Base-by-base conservation (phyloP, 2,329 filamentous ascomycete species). In the Diaporthe destruens region DNA sequence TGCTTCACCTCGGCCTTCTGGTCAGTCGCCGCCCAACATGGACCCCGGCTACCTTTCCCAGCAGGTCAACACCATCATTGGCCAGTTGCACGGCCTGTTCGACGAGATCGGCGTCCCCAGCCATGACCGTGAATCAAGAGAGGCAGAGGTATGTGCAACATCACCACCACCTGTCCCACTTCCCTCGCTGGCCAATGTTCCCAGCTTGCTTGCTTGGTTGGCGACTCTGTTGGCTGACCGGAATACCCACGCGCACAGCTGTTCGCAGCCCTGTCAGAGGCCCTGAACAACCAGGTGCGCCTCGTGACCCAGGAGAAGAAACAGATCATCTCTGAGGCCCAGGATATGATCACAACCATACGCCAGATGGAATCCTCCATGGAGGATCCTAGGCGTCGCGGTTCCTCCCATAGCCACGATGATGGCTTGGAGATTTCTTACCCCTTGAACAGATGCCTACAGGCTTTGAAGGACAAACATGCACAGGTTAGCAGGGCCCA, bases 91-190 rank as follows among this genome's bases (percentile, higher is more conserved):
- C 84, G 93, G 93, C 76, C 89, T 98, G 72, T 99, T 98, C 80
- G 96, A 99, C 82, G 96, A 99, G 81, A 99, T 99, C 79, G 96
- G 96, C 73, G 93, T 99, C n/a, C 90, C 96, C 36, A 91, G 86
- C 79, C 95, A 98, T 90, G 96, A 98, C 82, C 93, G 96, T 79
- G 95, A 98, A 80, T 88, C 90, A 65, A 89, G 96, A 79, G 96
- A 98, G 81, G 90, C 94, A 80, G 94, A 98, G 91, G 95, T 97
- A 85, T 80, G 88, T 79, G 55, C 63, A 12, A 18, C 29, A 72
- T 34, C 68, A 29, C 25, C 68, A 29, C 25, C 44, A 44, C 14
- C 32, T 3, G 36, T 25, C 25, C 39, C 51, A 36, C 32, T 3
- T 18, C n/a, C 12, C 36, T 29, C 36, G 14, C 36, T 9, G 14